phyloP scores from a whole-genome alignment of 1,284 basidiomycete genomes.

The Irpex sp. region DNA sequence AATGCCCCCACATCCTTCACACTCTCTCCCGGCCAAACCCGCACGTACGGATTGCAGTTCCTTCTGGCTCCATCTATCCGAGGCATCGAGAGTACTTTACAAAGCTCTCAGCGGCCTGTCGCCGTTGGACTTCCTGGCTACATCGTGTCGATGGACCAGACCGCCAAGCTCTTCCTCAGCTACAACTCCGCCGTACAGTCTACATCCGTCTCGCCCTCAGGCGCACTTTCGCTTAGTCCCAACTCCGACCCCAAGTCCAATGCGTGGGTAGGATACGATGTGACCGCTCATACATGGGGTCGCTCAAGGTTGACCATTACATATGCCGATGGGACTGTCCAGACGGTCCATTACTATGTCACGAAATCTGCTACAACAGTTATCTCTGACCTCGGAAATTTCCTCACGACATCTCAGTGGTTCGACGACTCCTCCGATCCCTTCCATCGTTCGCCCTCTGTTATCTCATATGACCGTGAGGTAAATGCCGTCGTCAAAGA shows the following conservation, averaged over 20 bases:
- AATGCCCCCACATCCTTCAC: conserved; percentile 50
- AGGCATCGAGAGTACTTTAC: conserved; percentile 44
- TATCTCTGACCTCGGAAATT: conserved; percentile 49
- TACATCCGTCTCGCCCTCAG: conserved; percentile 42
- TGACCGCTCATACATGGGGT: conserved; percentile 46
- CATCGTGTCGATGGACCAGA: conserved; percentile 46
- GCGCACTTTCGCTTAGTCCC: conserved; percentile 44
- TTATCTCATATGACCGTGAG: conserved; percentile 53
- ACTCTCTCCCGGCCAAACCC: conserved; percentile 44
- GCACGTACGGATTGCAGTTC: conserved; percentile 54
- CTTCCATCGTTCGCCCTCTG: conserved; percentile 51
- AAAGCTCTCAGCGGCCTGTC: conserved; percentile 41
- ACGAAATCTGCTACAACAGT: conserved; percentile 44
- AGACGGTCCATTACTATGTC: conserved; percentile 53
- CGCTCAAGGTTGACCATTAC: conserved; percentile 47
- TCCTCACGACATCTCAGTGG: conserved; percentile 56
- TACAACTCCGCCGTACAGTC: conserved; percentile 39
- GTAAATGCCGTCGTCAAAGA: conserved; percentile 47
- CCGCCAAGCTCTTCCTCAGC: conserved; percentile 50
- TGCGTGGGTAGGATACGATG: conserved; percentile 47
- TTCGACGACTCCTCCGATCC: conserved; percentile 48
- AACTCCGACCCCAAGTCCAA: conserved; percentile 41
- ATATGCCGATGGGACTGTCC: conserved; percentile 47
- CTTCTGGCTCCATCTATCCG: conserved; percentile 47
- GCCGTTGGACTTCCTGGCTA: conserved; percentile 54